Evolutionary conservation across 306 rosid species (phyloP), one percentile per base, ranked within the genome.

Genomic region (Cercis canadensis): DNA sequence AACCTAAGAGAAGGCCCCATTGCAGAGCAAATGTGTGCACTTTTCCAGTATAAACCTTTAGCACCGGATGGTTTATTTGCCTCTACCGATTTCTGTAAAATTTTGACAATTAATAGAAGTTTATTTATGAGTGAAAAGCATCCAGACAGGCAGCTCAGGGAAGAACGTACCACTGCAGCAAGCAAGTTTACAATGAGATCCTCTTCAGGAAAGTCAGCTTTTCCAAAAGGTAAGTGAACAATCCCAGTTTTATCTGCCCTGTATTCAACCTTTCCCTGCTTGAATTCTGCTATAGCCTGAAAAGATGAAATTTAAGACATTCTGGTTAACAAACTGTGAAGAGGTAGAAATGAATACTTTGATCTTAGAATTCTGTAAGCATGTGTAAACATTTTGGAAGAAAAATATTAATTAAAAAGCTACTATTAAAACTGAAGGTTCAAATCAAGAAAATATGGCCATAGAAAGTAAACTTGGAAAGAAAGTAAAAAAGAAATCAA

Each of bases 221-320:
- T 95, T 62, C 99, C 99, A 57, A 91, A 89, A 33, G 96, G 96
- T 50, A 95, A 82, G 81, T 95, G 99, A 58, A 95, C 99, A 24
- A 95, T 95, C 83, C 99, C 99, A 8, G 99, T 91, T 83, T 95
- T 95, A 41, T 95, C 99, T 21, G 99, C 99, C 79, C 99, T 83
- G 86, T 7, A 91, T 81, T 95, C 99, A 53, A 95, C 99, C 76
- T 95, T 95, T 29, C 99, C 99, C 74, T 84, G 96, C 87, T 95
- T 95, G 86, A 95, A 95, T 80, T 95, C 99, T 47, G 92, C 83
- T 81, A 95, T 91, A 68, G 99, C 96, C 99, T 95, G 84, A 70
- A 78, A 72, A 51, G 13, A 57, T 17, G 57, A 46, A 55, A 61
- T 57, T 2, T 60, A 65, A 56, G 52, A 34, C 21, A 16, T 44